Percentiles rank a stretch among this genome's conserved stretches.
phyloP scores from a whole-genome alignment of 176 grass and related monocot genomes.

The Triticum turgidum region DNA sequence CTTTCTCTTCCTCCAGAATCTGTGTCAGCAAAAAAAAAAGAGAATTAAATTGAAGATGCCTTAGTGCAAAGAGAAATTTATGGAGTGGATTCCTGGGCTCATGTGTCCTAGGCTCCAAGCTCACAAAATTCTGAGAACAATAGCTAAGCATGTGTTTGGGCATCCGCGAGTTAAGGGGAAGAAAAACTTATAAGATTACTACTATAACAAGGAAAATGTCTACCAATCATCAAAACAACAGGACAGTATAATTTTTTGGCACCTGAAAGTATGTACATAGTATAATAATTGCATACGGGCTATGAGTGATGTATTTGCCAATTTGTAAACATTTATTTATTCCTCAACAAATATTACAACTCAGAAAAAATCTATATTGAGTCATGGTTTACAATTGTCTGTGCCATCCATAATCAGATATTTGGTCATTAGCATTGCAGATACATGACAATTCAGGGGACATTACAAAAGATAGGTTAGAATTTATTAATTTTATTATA shows the following conservation, averaged over 20 bases:
- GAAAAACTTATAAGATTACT: not conserved
- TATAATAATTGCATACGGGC: not conserved
- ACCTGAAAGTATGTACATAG: not conserved
- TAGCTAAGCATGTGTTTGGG: not conserved
- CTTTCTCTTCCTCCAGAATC: constrained; percentile 94
- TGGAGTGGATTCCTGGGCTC: not conserved
- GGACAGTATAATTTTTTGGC: not conserved
- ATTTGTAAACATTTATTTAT: not conserved
- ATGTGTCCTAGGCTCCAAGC: not conserved
- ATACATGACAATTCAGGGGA: constrained; percentile 1
- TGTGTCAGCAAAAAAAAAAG: constrained; percentile 35
- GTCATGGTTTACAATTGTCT: not conserved
- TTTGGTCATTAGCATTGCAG: not conserved
- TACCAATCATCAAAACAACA: not conserved
- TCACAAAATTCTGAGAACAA: not conserved
- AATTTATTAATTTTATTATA: not conserved
- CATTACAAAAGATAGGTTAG: not conserved
- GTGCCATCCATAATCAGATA: not conserved
- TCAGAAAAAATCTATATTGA: not conserved
- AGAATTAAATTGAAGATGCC: not conserved
- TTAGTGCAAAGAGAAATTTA: not conserved
- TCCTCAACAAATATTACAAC: not conserved
- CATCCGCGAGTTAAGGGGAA: not conserved
- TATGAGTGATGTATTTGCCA: not conserved
- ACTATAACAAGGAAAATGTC: not conserved